Conservation (phyloP, 192 early-diverging fungal species). For the Bifiguratus adelaidae region DNA sequence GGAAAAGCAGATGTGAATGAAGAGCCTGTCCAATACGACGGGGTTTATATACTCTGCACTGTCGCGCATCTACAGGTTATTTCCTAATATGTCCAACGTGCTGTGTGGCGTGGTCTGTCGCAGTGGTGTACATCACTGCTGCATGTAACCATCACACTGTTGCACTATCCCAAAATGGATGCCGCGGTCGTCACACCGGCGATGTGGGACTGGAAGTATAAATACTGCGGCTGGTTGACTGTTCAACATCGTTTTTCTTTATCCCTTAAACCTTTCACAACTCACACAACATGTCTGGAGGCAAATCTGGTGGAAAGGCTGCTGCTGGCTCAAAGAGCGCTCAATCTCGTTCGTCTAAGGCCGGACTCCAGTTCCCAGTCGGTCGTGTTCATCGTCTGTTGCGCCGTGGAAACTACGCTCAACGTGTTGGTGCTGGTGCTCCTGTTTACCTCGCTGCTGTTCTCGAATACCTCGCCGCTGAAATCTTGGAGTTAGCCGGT, state of each 20-base stretch:
- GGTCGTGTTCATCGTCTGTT: constrained; percentile 81
- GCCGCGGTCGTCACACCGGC: no score
- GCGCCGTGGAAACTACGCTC: constrained; percentile 73
- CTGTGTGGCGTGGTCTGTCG: no score
- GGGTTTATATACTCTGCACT: no score
- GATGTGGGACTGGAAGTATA: no score
- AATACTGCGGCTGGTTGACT: no score
- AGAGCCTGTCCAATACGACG: no score
- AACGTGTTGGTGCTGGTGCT: constrained; percentile 63
- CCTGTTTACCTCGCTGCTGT: constrained; percentile 83
- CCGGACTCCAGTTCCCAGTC: constrained; percentile 79
- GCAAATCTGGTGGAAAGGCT: constrained; percentile 40
- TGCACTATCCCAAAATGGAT: no score
- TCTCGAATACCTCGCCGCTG: constrained; percentile 76
- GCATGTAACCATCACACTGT: no score
- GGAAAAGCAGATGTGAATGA: no score
- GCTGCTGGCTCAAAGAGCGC: constrained; percentile 41
- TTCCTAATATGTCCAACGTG: no score
- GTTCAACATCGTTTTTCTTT: constrained; percentile 10
- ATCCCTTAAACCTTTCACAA: constrained; percentile 5
- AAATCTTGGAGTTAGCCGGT: constrained; percentile 79
- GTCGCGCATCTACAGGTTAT: no score
- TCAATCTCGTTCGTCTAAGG: constrained; percentile 54
- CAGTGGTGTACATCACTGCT: no score
- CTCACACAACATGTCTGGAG: constrained; percentile 30